phyloP scores from a whole-genome alignment of 768 basidiomycete species.

The Boletus subcaerulescens region DNA sequence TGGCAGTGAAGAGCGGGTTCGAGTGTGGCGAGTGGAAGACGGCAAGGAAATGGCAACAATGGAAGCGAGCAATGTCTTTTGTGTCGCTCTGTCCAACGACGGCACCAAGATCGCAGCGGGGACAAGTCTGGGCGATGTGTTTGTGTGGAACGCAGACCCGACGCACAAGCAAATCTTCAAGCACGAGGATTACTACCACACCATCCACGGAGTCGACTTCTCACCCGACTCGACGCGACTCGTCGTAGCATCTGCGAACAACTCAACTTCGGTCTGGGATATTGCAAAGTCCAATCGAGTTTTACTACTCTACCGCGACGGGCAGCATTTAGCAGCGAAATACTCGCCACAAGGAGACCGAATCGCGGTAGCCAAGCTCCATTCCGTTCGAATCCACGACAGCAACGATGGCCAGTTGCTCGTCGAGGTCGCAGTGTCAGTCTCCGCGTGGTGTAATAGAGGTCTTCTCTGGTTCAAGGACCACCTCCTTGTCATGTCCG shows the following conservation, averaged over 20 bases:
- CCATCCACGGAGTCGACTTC: neutral
- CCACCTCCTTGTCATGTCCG: neutral
- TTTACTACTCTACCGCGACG: neutral
- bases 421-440: neutral
- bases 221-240: neutral
- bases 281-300: neutral
- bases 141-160: neutral
- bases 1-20: neutral
- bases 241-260: no score
- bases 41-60: neutral
- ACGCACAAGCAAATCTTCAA: neutral
- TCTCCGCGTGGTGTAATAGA: neutral
- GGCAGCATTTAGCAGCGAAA: conserved; percentile 1
- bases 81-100: neutral
- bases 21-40: neutral
- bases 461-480: neutral
- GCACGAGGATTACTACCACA: neutral
- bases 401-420: neutral
- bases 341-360: neutral
- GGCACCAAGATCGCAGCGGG: neutral
- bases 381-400: neutral
- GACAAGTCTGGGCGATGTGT: neutral
- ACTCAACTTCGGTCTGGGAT: neutral
- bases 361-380: conserved; percentile 1
- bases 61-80: neutral